phyloP scores from a whole-genome alignment of 139 green algal species.

The Chlorella vulgaris region DNA sequence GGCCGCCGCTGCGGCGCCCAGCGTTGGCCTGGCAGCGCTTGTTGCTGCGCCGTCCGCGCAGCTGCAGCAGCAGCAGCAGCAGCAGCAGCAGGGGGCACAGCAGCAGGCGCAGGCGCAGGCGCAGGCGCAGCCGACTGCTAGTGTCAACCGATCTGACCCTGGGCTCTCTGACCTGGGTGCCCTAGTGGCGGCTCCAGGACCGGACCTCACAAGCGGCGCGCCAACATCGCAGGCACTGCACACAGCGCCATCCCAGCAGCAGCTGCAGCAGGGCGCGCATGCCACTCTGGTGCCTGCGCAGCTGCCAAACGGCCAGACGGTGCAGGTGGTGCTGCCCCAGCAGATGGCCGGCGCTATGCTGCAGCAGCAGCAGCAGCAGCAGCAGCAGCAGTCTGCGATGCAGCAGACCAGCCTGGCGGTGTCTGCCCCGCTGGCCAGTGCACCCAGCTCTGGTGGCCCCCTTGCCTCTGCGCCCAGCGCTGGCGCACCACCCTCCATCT shows the following conservation, averaged over 20 bases:
- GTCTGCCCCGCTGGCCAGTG: background rate
- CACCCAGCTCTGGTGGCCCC: background rate
- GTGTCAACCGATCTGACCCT: background rate
- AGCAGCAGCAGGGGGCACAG: background rate
- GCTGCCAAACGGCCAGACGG: conserved; percentile 33
- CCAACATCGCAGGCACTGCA: too few relatives aligned
- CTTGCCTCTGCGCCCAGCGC: too few relatives aligned
- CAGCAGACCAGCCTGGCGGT: conserved; percentile 10
- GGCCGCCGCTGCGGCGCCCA: background rate
- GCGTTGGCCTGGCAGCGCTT: too few relatives aligned
- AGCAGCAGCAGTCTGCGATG: conserved; percentile 27
- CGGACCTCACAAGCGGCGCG: too few relatives aligned
- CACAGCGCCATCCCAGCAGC: background rate
- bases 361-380: conserved; percentile 11
- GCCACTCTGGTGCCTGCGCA: conserved; percentile 2
- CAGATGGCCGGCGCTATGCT: background rate
- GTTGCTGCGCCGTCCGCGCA: background rate
- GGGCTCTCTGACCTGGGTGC: background rate
- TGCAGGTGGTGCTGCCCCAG: background rate
- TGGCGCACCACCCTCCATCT: too few relatives aligned
- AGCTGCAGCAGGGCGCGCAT: conserved; percentile 2
- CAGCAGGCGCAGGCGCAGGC: background rate
- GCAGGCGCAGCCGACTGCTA: background rate
- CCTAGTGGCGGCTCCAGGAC: too few relatives aligned
- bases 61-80: background rate